phyloP scores from a whole-genome alignment of 2,329 filamentous ascomycete genomes.

The Trichoderma guizhouense region DNA sequence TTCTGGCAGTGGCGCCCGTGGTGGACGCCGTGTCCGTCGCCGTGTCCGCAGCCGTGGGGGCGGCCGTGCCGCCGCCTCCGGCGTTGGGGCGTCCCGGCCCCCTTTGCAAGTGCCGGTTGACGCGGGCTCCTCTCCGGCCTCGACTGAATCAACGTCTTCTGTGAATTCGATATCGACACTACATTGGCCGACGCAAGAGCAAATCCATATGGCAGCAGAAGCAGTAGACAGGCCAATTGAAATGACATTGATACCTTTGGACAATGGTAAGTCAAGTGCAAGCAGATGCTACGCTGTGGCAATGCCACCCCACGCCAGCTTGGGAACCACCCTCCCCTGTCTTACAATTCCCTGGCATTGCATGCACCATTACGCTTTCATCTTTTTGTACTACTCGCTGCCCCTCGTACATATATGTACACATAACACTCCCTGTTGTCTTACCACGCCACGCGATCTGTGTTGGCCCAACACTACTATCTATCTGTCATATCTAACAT shows the following conservation, averaged over 20 bases:
- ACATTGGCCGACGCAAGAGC: neutral
- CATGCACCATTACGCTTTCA: neutral
- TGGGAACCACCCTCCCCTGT: neutral
- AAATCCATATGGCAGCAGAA: neutral
- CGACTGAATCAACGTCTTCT: neutral
- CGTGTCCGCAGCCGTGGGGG: neutral
- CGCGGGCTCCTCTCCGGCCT: neutral
- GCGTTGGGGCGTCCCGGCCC: slow-evolving; percentile 15
- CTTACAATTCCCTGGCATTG: neutral
- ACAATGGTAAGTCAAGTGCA: neutral
- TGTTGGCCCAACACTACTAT: neutral
- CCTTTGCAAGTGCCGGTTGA: slow-evolving; percentile 5
- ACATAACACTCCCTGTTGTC: neutral
- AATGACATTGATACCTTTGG: neutral
- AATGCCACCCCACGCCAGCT: neutral
- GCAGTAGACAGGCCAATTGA: neutral
- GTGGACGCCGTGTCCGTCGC: neutral
- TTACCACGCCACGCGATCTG: neutral
- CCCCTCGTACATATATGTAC: neutral
- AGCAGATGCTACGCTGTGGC: neutral
- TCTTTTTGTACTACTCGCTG: neutral
- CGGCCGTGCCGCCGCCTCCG: neutral
- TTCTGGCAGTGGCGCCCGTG: neutral
- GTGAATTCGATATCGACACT: neutral
- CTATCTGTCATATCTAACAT: neutral